phyloP scores from a whole-genome alignment of 257 asterid genomes.

The Pogostemon cablin region DNA sequence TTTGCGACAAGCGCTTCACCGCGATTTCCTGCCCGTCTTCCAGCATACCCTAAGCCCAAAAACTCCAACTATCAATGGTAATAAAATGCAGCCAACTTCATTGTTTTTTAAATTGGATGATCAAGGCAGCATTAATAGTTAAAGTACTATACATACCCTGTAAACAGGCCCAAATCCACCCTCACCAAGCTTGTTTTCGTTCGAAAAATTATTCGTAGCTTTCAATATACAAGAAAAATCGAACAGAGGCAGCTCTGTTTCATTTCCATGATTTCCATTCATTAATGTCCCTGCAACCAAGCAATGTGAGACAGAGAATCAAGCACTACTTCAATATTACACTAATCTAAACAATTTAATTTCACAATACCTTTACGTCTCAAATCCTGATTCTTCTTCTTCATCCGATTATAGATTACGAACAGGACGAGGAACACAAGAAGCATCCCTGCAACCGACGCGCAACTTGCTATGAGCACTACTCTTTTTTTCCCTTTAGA shows the following conservation, averaged over 20 bases:
- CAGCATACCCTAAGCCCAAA: not conserved
- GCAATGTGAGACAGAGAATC: not conserved
- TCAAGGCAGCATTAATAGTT: not conserved
- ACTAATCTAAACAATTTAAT: not conserved
- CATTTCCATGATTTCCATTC: not conserved
- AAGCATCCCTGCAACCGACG: conserved; percentile 13
- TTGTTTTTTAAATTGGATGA: not conserved
- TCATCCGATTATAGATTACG: not conserved
- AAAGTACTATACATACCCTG: not conserved
- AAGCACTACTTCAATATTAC: not conserved
- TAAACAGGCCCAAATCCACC: conserved; percentile 22
- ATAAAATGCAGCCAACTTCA: not conserved
- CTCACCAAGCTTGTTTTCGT: conserved; percentile 18
- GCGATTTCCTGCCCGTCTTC: conserved; percentile 11
- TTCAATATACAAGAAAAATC: not conserved
- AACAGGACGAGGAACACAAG: not conserved
- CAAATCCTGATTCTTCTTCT: not conserved
- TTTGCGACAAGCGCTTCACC: conserved; percentile 18
- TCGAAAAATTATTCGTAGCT: conserved; percentile 2
- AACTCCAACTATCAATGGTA: not conserved
- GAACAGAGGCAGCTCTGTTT: not conserved
- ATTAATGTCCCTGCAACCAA: not conserved
- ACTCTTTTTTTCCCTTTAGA: conserved; percentile 15
- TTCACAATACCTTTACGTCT: not conserved
- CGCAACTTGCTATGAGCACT: not conserved